Evolutionary conservation across 2,329 filamentous ascomycete species (phyloP).

Genomic region (Aspergillus bombycis): DNA sequence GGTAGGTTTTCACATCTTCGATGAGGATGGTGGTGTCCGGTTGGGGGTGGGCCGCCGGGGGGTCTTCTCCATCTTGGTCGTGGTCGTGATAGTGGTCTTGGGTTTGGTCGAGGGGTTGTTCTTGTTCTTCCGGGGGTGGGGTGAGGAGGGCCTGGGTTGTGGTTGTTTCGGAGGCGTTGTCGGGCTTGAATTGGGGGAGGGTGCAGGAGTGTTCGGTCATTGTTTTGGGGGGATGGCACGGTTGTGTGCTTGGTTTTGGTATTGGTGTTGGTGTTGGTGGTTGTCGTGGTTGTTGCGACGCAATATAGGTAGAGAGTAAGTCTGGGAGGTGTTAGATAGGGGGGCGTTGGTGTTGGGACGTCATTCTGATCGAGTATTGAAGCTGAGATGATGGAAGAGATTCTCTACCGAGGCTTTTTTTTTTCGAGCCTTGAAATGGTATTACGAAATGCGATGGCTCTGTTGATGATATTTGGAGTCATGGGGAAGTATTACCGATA

Average conservation of each 20-base stretch:
- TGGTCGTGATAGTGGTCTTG: not conserved
- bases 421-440: not conserved
- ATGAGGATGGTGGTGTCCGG: not conserved
- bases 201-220: not conserved
- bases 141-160: conserved; percentile 9
- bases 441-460: not conserved
- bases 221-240: not conserved
- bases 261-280: not conserved
- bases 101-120: not conserved
- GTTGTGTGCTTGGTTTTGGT: not conserved
- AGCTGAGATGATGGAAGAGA: not conserved
- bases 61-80: not conserved
- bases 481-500: no score
- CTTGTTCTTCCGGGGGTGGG: not conserved
- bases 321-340: not conserved
- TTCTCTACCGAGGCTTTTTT: not conserved
- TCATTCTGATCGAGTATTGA: not conserved
- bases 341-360: not conserved
- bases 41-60: no score
- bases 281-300: not conserved
- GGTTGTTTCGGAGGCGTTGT: not conserved
- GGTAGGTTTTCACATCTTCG: not conserved
- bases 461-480: no score
- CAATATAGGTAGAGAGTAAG: not conserved
- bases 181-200: conserved; percentile 11